phyloP scores from a whole-genome alignment of 495 filamentous ascomycete genomes.

The Rhizodiscina lignyota region DNA sequence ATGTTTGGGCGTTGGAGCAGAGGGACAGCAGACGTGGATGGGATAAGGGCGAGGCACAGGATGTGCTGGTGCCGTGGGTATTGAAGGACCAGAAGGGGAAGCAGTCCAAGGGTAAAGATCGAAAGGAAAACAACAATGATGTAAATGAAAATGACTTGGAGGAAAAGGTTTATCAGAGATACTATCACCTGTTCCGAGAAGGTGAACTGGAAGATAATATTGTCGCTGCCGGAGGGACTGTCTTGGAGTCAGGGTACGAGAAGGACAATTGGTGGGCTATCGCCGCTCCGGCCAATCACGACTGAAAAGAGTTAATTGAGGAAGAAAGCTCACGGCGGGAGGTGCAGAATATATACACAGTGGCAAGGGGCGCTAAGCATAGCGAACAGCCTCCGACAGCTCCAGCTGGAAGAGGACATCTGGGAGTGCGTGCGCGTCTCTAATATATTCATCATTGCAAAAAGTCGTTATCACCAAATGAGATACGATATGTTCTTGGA shows the following conservation, averaged over 20 bases:
- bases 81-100: conserved; percentile 26
- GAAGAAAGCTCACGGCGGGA: background rate
- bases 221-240: conserved; percentile 50
- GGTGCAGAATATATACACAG: background rate
- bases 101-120: background rate
- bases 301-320: background rate
- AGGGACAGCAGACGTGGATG: conserved; percentile 77
- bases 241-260: conserved; percentile 78
- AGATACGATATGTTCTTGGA: too few relatives aligned
- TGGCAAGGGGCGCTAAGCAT: background rate
- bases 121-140: conserved; percentile 20
- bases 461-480: too few relatives aligned
- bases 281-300: conserved; percentile 14
- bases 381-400: background rate
- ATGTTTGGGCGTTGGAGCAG: conserved; percentile 97
- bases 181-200: conserved; percentile 84
- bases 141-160: conserved; percentile 8
- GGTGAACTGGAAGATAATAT: conserved; percentile 80
- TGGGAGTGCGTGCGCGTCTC: too few relatives aligned
- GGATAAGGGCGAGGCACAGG: conserved; percentile 74
- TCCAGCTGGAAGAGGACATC: background rate
- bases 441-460: too few relatives aligned
- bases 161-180: conserved; percentile 48
- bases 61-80: conserved; percentile 95
- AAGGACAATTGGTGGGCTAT: conserved; percentile 98